Evolutionary conservation across 805 yeast species (phyloP), one percentile per base, ranked within the genome.

Genomic region (Isabelozyma pseudorhagii): DNA sequence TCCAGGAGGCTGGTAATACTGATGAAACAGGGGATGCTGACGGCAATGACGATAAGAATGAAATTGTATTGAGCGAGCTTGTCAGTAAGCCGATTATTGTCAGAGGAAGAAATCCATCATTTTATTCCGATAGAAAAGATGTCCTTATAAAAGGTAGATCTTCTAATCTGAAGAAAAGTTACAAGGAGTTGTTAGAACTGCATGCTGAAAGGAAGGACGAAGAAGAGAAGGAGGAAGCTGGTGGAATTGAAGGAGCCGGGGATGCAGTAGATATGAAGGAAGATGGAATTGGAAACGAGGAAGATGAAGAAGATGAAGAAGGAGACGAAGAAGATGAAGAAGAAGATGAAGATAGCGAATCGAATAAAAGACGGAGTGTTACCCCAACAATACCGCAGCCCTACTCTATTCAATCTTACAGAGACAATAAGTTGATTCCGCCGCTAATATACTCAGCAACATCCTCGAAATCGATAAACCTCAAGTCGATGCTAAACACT

Each of bases 91-190:
- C 83, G 1, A 76, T 82, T 3, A 78, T 79, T 11, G 86, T 82
- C 8, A 63, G 87, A 52, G 87, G 87, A 3, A 62, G 86, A 46
- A 82, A 82, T 54, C 86, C 87, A 3, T 72, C 80, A n/a, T 82
- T 82, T 53, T 82, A 81, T 56, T 72, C 74, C 34, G 81, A 79
- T 49, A 64, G 82, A 49, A 76, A 79, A 45, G 84, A 81, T 56
- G 62, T 80, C 17, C 57, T 74, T 45, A 73, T 82, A 38, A 60
- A 62, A 46, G 61, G 63, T 4, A 51, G 68, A 44, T 48, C 61
- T 13, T 45, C 54, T n/a, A 51, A 49, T 14, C 49, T 52, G n/a
- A 56, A 54, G 40, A 45, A 53, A 14, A 57, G 62, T 39, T 64
- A 59, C 46, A 48, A 53, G 36, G 41, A 42, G 9, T 53, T 58